A percentile compares a stretch with the other conserved stretches of the same genome.
Evolutionary conservation across 441 rosid species (phyloP).

Genomic region (Manihot esculenta): DNA sequence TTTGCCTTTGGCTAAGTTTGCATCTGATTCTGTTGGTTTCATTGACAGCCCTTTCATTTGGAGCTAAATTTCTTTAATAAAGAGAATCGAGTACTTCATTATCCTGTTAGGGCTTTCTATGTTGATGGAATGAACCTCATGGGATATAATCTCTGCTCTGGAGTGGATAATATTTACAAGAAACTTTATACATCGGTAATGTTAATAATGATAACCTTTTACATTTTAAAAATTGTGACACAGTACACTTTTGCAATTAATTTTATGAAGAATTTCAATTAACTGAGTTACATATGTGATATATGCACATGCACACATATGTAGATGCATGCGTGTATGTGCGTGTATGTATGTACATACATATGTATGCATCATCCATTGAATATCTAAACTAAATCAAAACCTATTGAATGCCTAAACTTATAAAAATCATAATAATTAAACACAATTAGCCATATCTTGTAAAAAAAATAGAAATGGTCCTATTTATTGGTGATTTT

Average conservation of each 20-base stretch:
- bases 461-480: no score
- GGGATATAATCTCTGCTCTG: slow-evolving; percentile 93
- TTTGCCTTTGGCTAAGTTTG: slow-evolving; percentile 21
- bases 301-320: no score
- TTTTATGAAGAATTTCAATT: neutral
- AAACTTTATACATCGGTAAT: slow-evolving; percentile 89
- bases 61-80: slow-evolving; percentile 96
- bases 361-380: no score
- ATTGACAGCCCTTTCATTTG: slow-evolving; percentile 91
- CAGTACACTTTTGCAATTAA: slow-evolving; percentile 13
- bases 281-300: no score
- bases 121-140: slow-evolving; percentile 80
- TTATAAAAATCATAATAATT: no score
- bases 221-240: slow-evolving; percentile 6
- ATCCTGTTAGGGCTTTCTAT: slow-evolving; percentile 93
- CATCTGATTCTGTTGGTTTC: slow-evolving; percentile 34
- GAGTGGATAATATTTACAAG: slow-evolving; percentile 76
- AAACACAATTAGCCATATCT: no score
- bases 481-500: no score
- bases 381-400: no score
- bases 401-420: no score
- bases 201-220: slow-evolving; percentile 19
- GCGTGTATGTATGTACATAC: no score
- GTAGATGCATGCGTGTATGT: no score
- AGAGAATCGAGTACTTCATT: slow-evolving; percentile 95